A percentile compares a stretch with the other conserved stretches of the same genome.
These are phyloP conservation scores for Hypoxylon subgilvum DNA, from an alignment of 495 filamentous ascomycete genomes.

Conservation along the genomic window DNA sequence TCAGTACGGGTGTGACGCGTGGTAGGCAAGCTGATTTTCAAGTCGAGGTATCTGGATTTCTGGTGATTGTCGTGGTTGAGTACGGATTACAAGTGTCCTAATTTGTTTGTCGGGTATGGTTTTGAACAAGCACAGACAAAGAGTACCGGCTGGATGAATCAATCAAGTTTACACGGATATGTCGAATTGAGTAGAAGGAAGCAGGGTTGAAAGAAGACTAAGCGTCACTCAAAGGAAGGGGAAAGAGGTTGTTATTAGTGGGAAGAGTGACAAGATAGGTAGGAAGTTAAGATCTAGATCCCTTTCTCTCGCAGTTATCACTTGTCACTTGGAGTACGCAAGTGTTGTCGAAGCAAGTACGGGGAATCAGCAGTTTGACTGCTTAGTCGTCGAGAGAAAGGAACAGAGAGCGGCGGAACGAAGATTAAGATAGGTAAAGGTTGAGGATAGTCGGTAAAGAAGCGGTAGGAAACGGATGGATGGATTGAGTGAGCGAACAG, in stretches of 20 bases:
- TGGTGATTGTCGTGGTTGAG: constrained; percentile 36
- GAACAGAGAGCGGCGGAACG: constrained; percentile 42
- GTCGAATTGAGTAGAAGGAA: constrained; percentile 22
- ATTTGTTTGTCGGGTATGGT: constrained; percentile 40
- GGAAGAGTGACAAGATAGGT: constrained; percentile 32
- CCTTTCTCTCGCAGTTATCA: constrained; percentile 14
- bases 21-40: constrained; percentile 53
- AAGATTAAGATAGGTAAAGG: constrained; percentile 43
- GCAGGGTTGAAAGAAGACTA: constrained; percentile 38
- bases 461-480: constrained; percentile 46
- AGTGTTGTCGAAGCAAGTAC: not conserved
- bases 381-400: constrained; percentile 33
- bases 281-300: constrained; percentile 39
- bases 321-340: not conserved
- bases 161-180: constrained; percentile 34
- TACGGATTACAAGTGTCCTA: constrained; percentile 25
- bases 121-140: constrained; percentile 38
- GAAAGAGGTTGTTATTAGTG: constrained; percentile 40
- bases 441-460: constrained; percentile 42
- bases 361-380: constrained; percentile 29
- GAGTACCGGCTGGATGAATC: constrained; percentile 29
- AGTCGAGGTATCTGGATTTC: constrained; percentile 48
- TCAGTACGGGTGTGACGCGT: constrained; percentile 45
- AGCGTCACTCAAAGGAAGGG: constrained; percentile 41
- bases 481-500: constrained; percentile 32